These are phyloP conservation scores for Selaginella tamariscina DNA, from an alignment of 75 land plant species.

Conservation along the genomic window DNA sequence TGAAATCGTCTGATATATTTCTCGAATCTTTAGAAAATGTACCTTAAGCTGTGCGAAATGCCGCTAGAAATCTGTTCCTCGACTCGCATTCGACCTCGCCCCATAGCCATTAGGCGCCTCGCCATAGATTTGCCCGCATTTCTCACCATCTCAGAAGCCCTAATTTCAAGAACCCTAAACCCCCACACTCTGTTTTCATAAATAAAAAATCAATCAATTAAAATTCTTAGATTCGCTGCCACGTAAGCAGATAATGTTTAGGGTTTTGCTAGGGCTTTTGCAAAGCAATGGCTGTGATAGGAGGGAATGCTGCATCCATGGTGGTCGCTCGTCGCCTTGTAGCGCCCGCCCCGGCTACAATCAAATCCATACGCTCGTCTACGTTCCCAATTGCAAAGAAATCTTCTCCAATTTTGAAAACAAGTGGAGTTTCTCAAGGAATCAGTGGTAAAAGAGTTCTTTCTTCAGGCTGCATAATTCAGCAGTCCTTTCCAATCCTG, in stretches of 20 bases:
- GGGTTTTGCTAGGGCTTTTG: not conserved
- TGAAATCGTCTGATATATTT: no score
- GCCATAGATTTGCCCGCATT: not conserved
- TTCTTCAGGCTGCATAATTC: no score
- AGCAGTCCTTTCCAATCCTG: no score
- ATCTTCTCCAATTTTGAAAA: no score
- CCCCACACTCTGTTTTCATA: not conserved
- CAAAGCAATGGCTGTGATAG: not conserved
- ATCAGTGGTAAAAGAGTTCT: no score
- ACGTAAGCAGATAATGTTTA: not conserved
- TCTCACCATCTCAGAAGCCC: not conserved
- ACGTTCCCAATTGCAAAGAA: not conserved
- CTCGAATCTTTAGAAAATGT: no score
- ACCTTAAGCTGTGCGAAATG: not conserved
- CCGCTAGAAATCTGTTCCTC: not conserved
- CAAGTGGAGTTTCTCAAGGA: no score
- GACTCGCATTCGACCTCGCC: not conserved
- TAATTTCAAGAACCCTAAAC: not conserved
- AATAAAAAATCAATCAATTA: not conserved
- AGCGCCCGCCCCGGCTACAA: not conserved
- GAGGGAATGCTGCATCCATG: not conserved
- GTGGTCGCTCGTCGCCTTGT: not conserved
- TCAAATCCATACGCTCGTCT: not conserved
- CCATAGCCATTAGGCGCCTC: not conserved
- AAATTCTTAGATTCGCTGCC: not conserved